phyloP scores from a whole-genome alignment of 176 grass and related monocot genomes.

The Echinochloa phyllopogon region DNA sequence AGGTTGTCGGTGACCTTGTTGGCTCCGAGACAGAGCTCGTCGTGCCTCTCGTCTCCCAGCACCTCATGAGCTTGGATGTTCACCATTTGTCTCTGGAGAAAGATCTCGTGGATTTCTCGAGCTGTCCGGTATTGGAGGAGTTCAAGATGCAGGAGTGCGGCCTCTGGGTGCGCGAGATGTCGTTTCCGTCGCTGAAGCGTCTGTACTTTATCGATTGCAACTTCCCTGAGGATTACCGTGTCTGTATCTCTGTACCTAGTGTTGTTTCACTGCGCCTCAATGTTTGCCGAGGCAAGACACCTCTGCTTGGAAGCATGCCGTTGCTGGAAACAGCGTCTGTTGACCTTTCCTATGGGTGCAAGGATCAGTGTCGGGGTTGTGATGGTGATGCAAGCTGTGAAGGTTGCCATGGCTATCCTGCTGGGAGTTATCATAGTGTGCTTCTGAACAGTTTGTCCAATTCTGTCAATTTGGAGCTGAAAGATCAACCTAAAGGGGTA shows the following conservation, averaged over 20 bases:
- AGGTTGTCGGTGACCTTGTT: not conserved
- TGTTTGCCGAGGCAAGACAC: not conserved
- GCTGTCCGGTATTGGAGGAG: slow-evolving; percentile 4
- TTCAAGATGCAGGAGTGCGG: not conserved
- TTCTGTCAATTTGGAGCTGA: slow-evolving; percentile 4
- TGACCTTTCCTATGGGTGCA: not conserved
- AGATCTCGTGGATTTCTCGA: not conserved
- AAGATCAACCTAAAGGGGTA: slow-evolving; percentile 1
- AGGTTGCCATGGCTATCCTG: not conserved
- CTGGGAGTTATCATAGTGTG: not conserved
- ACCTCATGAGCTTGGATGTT: not conserved
- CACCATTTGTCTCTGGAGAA: not conserved
- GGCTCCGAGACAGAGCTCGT: not conserved
- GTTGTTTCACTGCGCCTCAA: not conserved
- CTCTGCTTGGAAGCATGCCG: not conserved
- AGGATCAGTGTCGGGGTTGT: slow-evolving; percentile 12
- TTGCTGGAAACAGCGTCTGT: not conserved
- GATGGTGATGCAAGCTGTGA: not conserved
- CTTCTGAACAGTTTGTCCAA: not conserved
- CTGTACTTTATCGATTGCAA: not conserved
- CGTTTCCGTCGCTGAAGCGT: not conserved
- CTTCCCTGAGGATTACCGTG: not conserved
- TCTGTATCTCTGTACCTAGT: not conserved
- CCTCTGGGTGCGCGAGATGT: not conserved
- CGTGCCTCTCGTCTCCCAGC: not conserved